Evolutionary conservation across 208 protist genomes (phyloP), one percentile per base, ranked within the genome.

Genomic region (Acanthamoeba triangularis): DNA sequence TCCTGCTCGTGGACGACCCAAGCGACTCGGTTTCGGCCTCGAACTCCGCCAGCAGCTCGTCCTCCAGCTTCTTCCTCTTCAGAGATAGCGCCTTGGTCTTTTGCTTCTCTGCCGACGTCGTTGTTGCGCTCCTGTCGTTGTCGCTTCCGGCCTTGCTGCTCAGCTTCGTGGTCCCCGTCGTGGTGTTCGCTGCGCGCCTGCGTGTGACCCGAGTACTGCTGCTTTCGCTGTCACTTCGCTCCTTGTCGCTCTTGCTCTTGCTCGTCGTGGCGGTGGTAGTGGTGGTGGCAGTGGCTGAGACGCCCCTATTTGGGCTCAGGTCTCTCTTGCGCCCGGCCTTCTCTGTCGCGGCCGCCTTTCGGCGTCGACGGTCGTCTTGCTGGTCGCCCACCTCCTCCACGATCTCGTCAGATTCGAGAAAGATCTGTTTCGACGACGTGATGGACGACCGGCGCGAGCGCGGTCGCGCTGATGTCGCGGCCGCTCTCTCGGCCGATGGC

Each of bases 381-480:
- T 82, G 72, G 20, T 82, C 72, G 80, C 49, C 52, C 23, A 41
- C 49, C 47, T 88, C 80, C 6, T 88, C 80, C 30, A 88, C 80
- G 52, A 88, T 63, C 80, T 88, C 80, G 25, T 88, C 80, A 14
- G 80, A 88, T n/a, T 88, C 80, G 4, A 88, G 80, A 28, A 88
- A 88, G 80, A 88, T 20, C 33, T 88, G 80, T 49, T 63, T 88
- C 8, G 52, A 63, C 80, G 80, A 88, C 14, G 80, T 33, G 80
- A 88, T 88, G 13, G 80, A 33, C 18, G 52, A 63, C 14, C 80
- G 44, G 10, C 80, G 41, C 11, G 49, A 54, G 8, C 49, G 30
- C 11, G 49, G 52, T 6, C 49, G 52, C 30, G 10, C 13, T 14
- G 74, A 49, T 11, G 47, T 18, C n/a, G 80, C 1, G n/a, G 47